Evolutionary conservation across 345 rosid genomes (phyloP), one percentile per base, ranked within the genome.

Genomic region (Euphorbia pulcherrima): DNA sequence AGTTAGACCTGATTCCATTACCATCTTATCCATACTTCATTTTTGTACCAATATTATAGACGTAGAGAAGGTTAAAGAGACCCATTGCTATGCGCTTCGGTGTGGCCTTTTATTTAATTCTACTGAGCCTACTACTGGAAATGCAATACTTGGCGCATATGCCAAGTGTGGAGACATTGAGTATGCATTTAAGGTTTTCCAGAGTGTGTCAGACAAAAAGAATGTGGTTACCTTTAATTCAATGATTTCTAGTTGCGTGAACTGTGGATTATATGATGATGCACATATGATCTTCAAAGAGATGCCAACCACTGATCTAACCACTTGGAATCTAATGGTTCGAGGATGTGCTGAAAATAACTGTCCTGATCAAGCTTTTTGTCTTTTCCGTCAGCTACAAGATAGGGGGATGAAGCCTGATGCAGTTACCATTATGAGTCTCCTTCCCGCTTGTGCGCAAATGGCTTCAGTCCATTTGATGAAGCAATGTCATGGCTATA

Each of bases 301-400:
- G 73, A 86, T 85, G 84, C 30, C 73, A 64, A 69, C 51, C 29
- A 75, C 64, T 23, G 90, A 89, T 83, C 86, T 89, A 76, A 84
- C 94, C 13, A 78, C 87, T 65, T 92, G 92, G 94, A 92, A 89
- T 82, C 84, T 88, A 77, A 89, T 87, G 92, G 72, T 89, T 72
- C 87, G 81, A 71, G 86, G 75, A 60, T 92, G 76, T 78, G 86
- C 82, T 66, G 86, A 85, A 69, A 86, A 85, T 68, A 72, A 75
- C 69, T 75, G 74, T 64, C 74, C 81, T 55, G 61, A 47, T 72
- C 84, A 83, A 71, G 93, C 96, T 35, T 60, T 92, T 44, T 53
- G 68, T 75, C 75, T 85, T 54, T 85, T 86, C 69, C 77, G 48
- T 41, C 75, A 87, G 68, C 75, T 92, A 64, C 87, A 83, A 77